phyloP scores from a whole-genome alignment of 805 yeast species.

The Schwanniomyces vanrijiae region DNA sequence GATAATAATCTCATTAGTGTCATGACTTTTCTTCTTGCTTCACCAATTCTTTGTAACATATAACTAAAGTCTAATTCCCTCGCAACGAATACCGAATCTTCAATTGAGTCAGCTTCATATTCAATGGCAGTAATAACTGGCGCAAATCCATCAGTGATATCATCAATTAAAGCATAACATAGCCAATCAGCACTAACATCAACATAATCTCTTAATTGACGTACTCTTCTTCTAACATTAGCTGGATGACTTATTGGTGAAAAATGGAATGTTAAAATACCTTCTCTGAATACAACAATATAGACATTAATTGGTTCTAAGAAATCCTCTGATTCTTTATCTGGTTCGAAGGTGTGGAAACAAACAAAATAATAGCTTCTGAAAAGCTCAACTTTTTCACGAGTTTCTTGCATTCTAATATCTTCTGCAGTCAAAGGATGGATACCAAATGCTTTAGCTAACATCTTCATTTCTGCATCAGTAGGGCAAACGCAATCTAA shows the following conservation, averaged over 20 bases:
- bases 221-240: slow-evolving; percentile 77
- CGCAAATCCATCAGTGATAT: slow-evolving; percentile 81
- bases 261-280: slow-evolving; percentile 60
- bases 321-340: slow-evolving; percentile 76
- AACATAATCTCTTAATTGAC: slow-evolving; percentile 76
- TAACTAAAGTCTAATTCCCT: slow-evolving; percentile 70
- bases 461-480: slow-evolving; percentile 88
- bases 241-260: slow-evolving; percentile 60
- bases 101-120: slow-evolving; percentile 79
- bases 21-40: slow-evolving; percentile 89
- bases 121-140: slow-evolving; percentile 78
- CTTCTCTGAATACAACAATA: slow-evolving; percentile 60
- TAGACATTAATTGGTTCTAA: slow-evolving; percentile 78
- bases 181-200: slow-evolving; percentile 80
- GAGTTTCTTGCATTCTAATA: slow-evolving; percentile 92
- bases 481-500: slow-evolving; percentile 92
- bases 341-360: slow-evolving; percentile 94
- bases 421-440: slow-evolving; percentile 98
- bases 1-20: slow-evolving; percentile 83
- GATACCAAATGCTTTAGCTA: slow-evolving; percentile 92
- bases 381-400: slow-evolving; percentile 95
- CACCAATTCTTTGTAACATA: slow-evolving; percentile 83
- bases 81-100: slow-evolving; percentile 81
- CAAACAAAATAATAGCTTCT: slow-evolving; percentile 89
- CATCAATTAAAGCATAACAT: slow-evolving; percentile 80